Conservation (phyloP, 495 filamentous ascomycete genomes). For the Trichocladium uniseriatum region DNA sequence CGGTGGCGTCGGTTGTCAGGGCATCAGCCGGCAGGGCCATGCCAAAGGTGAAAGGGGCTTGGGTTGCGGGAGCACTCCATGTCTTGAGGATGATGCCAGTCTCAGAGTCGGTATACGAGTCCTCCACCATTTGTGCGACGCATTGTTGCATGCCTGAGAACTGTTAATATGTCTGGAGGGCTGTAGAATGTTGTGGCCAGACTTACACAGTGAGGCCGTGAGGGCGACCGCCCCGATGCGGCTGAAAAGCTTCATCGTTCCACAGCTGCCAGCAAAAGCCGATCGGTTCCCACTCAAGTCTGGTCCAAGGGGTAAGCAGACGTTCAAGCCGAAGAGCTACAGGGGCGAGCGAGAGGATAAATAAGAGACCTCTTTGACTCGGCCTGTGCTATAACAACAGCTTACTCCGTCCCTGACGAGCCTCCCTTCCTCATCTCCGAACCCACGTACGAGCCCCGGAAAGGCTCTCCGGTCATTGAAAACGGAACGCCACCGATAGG, state of each 20-base stretch:
- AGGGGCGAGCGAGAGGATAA: slow-evolving; percentile 4
- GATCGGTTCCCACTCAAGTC: slow-evolving; percentile 6
- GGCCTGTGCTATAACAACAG: too few species aligned
- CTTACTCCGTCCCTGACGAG: too few species aligned
- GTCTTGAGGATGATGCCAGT: slow-evolving; percentile 39
- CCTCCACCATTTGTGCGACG: slow-evolving; percentile 18
- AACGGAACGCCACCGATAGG: slow-evolving; percentile 25
- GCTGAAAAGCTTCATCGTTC: slow-evolving; percentile 26
- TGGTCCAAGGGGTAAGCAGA: too few species aligned
- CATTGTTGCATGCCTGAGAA: slow-evolving; percentile 17
- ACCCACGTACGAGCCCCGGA: slow-evolving; percentile 8
- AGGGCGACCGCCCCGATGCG: slow-evolving; percentile 21
- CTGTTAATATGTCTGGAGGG: slow-evolving; percentile 6
- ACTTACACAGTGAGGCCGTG: slow-evolving; percentile 26
- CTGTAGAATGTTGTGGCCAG: background rate
- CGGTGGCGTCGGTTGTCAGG: slow-evolving; percentile 40
- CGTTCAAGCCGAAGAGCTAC: slow-evolving; percentile 3
- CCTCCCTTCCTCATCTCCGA: too few species aligned
- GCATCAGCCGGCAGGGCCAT: slow-evolving; percentile 46
- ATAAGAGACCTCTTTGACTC: too few species aligned
- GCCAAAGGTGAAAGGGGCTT: slow-evolving; percentile 41
- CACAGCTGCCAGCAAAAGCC: slow-evolving; percentile 12
- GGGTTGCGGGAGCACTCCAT: slow-evolving; percentile 21
- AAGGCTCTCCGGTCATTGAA: slow-evolving; percentile 19
- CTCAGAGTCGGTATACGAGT: slow-evolving; percentile 30